Conservation (phyloP, 1,284 basidiomycete genomes). For the Trametes pubescens region DNA sequence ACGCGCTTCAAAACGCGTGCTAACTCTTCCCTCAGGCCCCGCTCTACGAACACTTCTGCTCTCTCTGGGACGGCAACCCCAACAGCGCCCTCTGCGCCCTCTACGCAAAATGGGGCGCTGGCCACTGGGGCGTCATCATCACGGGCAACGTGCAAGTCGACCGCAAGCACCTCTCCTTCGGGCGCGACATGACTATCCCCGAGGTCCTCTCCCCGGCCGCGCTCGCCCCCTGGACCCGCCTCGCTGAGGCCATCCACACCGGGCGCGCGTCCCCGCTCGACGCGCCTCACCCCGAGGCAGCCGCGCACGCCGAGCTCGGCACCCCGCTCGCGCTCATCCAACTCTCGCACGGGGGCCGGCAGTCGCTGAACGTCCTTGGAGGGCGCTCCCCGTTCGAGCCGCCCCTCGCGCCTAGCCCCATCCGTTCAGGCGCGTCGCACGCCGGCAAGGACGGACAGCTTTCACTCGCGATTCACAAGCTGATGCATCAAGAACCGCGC, state of each 20-base stretch:
- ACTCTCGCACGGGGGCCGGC: slow-evolving; percentile 87
- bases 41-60: slow-evolving; percentile 86
- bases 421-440: slow-evolving; percentile 56
- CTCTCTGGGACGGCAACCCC: slow-evolving; percentile 76
- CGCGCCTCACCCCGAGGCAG: slow-evolving; percentile 1
- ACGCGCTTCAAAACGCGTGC: background rate
- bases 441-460: slow-evolving; percentile 28
- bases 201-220: slow-evolving; percentile 49
- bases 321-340: slow-evolving; percentile 76
- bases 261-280: slow-evolving; percentile 33
- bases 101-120: slow-evolving; percentile 81
- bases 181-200: slow-evolving; percentile 82
- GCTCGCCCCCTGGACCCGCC: slow-evolving; percentile 58
- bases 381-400: slow-evolving; percentile 67
- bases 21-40: slow-evolving; percentile 64
- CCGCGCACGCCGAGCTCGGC: background rate
- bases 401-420: slow-evolving; percentile 79
- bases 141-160: slow-evolving; percentile 92
- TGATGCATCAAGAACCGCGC: slow-evolving; percentile 71
- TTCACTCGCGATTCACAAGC: slow-evolving; percentile 53
- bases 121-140: slow-evolving; percentile 89
- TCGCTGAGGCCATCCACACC: slow-evolving; percentile 60
- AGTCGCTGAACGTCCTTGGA: slow-evolving; percentile 78
- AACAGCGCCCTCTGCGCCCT: slow-evolving; percentile 69
- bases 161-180: slow-evolving; percentile 75